Evolutionary conservation across 2,329 filamentous ascomycete genomes (phyloP), one percentile per base, ranked within the genome.

Genomic region (Epichloe brachyelytri): DNA sequence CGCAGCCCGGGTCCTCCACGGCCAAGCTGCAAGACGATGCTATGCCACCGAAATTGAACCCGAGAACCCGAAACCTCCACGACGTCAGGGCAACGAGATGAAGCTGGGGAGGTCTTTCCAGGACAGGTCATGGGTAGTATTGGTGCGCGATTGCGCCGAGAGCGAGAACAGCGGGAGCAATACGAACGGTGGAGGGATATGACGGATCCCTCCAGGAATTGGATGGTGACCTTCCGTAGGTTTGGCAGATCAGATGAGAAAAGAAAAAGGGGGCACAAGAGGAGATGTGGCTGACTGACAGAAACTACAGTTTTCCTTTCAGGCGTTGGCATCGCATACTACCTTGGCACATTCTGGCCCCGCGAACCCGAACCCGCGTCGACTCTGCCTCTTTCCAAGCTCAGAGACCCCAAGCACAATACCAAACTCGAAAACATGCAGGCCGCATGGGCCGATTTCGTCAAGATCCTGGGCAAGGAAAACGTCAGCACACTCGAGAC

Each of bases 381-480:
- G 57, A 85, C 82, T 11, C 66, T 80, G 3, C 79, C 81, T 26
- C 73, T 85, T 7, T 64, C 65, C 54, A 71, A 73, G 48, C 70
- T 73, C 11, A 69, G 60, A 30, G 63, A 74, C n/a, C 76, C 77
- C 10, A 68, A 67, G 58, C 78, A 83, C 65, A 78, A 82, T 58
- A 73, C 73, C 50, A 75, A 75, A 55, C 74, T 78, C 53, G 72
- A 78, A 58, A 83, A 85, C 60, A 75, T 86, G 60, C 78, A 84
- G 67, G 79, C 82, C 26, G 79, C 82, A 3, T 85, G 82, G 82
- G 69, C 78, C n/a, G 82, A 86, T 65, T 83, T 86, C 54, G 75
- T 75, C 51, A 74, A 72, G 50, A 74, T 85, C 46, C 74, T 85
- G 3, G 82, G 82, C 56, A 72, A 76, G 62, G 79, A 82, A 14